These are phyloP conservation scores for Clavaria fumosa DNA, from an alignment of 768 basidiomycete species.

Conservation along the genomic window DNA sequence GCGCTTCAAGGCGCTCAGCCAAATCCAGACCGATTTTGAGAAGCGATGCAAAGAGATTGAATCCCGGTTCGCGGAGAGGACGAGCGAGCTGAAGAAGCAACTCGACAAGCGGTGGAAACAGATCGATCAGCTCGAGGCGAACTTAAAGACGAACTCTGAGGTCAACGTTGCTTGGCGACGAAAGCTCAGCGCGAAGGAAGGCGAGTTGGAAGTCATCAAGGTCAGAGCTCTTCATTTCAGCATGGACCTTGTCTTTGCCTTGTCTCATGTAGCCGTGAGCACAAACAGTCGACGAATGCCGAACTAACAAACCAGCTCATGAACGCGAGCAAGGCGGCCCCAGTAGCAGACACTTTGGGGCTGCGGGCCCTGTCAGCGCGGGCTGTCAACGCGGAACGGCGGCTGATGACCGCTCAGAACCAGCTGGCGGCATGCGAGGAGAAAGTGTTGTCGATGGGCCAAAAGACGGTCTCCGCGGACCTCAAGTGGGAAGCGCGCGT, in stretches of 20 bases:
- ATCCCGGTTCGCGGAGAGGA: slow-evolving; percentile 49
- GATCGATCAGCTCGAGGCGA: slow-evolving; percentile 82
- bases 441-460: slow-evolving; percentile 57
- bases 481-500: slow-evolving; percentile 92
- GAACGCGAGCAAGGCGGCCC: slow-evolving; percentile 57
- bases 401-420: slow-evolving; percentile 74
- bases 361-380: slow-evolving; percentile 54
- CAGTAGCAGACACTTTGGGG: slow-evolving; percentile 60
- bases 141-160: slow-evolving; percentile 69
- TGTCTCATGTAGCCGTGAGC: too few species aligned
- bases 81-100: slow-evolving; percentile 70
- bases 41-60: slow-evolving; percentile 73
- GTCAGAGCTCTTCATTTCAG: slow-evolving; percentile 24
- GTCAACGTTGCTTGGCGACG: slow-evolving; percentile 73
- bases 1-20: slow-evolving; percentile 68
- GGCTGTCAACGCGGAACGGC: slow-evolving; percentile 72
- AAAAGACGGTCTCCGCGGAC: slow-evolving; percentile 59
- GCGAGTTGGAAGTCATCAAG: slow-evolving; percentile 81
- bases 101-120: slow-evolving; percentile 82
- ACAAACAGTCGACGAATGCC: slow-evolving; percentile 1
- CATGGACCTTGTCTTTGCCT: neutral
- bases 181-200: slow-evolving; percentile 68
- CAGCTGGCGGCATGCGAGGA: slow-evolving; percentile 77
- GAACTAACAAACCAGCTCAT: slow-evolving; percentile 33
- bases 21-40: slow-evolving; percentile 80